Evolutionary conservation across 371 early-diverging fungal genomes (phyloP), one percentile per base, ranked within the genome.

Genomic region (Mortierella sp.): DNA sequence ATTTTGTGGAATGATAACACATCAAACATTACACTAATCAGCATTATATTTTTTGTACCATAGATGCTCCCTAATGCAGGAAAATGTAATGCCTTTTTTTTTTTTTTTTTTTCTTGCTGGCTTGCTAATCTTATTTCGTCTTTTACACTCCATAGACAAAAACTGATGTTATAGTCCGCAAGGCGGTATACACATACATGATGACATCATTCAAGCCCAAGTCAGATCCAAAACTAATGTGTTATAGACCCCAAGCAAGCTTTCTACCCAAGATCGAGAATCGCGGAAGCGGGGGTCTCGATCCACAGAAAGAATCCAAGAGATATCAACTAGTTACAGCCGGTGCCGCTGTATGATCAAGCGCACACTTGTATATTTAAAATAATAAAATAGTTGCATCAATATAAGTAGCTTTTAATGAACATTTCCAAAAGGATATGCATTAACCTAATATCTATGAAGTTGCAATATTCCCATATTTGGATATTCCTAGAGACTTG

Each of bases 21-120:
- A 41, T 21, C 40, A 38, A 41, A 41, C 43, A 10, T 13, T 41
- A 41, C 19, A 21, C 43, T 62, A 19, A 24, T 22, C 32, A 28
- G 28, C 3, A 24, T 36, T 33, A 6, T 16, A 7, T 41, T 55
- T 16, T 32, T 33, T 2, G 7, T 40, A 41, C 21, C n/a, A 50
- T 67, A 67, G 63, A 69, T 69, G 69, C 62, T 69, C 8, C 69
- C 69, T 13, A 63, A 63, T 40, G 40, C 58, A 10, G 69, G 69
- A 63, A 33, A 61, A 59, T 58, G 67, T 67, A 58, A 59, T 43
- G 22, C 3, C 3, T 41, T 45, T 13, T 19, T 50, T 19, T 50
- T 21, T 22, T 41, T 45, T 13, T 19, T 50, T 19, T 50, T 19
- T 28, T 28, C 2, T 28, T 28, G 28, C 2, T 28, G 28, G 28